Evolutionary conservation across 306 rosid species (phyloP), one percentile per base, ranked within the genome.

Genomic region (Castanopsis chinensis): DNA sequence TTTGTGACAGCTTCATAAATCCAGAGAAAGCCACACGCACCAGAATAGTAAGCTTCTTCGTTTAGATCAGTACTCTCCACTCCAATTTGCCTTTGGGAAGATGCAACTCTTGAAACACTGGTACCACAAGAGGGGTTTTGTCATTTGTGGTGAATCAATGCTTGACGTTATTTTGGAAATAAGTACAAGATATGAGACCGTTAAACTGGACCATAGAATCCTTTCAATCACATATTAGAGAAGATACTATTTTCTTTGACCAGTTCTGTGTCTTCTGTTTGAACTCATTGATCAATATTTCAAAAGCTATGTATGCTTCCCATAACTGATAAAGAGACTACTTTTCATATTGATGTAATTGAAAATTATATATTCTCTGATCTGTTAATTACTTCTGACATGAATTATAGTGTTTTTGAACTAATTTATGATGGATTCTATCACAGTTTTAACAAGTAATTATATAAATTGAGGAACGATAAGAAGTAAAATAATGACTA

Each of bases 21-120:
- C 75, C 97, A 6, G 92, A 86, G 86, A 95, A 92, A 89, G 85
- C 86, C 43, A 68, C 83, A 0, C 85, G 89, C 71, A 92, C 99
- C 63, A 89, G 99, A 92, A 87, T 91, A 35, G 98, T 95, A 91
- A 92, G 73, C 71, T 81, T 74, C 86, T 85, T 81, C 32, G 71
- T 57, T 78, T 75, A 13, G 53, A 49, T 2, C 53, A 49, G 53
- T 49, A 49, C 53, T 49, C 69, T 56, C 25, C 58, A 53, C 69
- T 74, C 75, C 75, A 18, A 37, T 75, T 65, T 78, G 69, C 30
- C 54, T 74, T 77, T 57, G 37, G 71, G 72, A 68, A 33, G 75
- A 74, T 17, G 64, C 28, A 64, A 45, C 14, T 3, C 52, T 45
- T 45, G 52, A 45, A 45, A 45, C 52, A 45, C 52, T 45, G 52